phyloP scores from a whole-genome alignment of 2,329 filamentous ascomycete genomes.

The Aspergillus sp. region DNA sequence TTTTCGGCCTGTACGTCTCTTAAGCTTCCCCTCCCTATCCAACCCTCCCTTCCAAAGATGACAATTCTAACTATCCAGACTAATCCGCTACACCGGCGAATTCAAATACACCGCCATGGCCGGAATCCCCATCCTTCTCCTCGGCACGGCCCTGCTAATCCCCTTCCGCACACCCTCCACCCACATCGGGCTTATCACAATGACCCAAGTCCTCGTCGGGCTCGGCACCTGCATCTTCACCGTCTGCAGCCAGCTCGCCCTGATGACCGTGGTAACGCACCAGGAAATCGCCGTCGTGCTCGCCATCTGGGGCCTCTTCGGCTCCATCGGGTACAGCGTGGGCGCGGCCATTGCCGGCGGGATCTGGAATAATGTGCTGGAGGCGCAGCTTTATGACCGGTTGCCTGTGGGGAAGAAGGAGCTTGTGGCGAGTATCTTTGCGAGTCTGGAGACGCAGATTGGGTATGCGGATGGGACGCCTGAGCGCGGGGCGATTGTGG shows the following conservation, averaged over 20 bases:
- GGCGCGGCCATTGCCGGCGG: constrained; percentile 24
- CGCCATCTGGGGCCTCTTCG: constrained; percentile 22
- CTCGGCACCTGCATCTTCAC: constrained; percentile 22
- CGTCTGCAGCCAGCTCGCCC: constrained; percentile 23
- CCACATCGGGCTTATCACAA: constrained; percentile 18
- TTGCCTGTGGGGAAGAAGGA: constrained; percentile 18
- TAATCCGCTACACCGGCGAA: constrained; percentile 19
- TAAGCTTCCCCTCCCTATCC: no score
- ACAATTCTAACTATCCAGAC: no score
- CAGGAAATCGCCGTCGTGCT: constrained; percentile 24
- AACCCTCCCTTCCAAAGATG: no score
- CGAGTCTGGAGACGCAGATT: constrained; percentile 14
- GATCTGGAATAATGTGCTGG: constrained; percentile 24
- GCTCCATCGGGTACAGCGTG: constrained; percentile 22
- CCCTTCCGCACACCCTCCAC: constrained; percentile 22
- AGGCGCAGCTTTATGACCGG: constrained; percentile 15
- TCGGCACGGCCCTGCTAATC: constrained; percentile 24
- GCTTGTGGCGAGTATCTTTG: constrained; percentile 19
- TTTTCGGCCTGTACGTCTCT: constrained; percentile 15
- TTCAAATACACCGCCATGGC: constrained; percentile 23
- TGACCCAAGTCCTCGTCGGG: constrained; percentile 24
- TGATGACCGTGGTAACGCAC: constrained; percentile 23
- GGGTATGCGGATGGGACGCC: constrained; percentile 43
- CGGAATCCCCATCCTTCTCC: constrained; percentile 21
- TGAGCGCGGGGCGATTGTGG: constrained; percentile 45